Base-by-base conservation (phyloP, 2,329 filamentous ascomycete species). In the Aureobasidium sp. region DNA sequence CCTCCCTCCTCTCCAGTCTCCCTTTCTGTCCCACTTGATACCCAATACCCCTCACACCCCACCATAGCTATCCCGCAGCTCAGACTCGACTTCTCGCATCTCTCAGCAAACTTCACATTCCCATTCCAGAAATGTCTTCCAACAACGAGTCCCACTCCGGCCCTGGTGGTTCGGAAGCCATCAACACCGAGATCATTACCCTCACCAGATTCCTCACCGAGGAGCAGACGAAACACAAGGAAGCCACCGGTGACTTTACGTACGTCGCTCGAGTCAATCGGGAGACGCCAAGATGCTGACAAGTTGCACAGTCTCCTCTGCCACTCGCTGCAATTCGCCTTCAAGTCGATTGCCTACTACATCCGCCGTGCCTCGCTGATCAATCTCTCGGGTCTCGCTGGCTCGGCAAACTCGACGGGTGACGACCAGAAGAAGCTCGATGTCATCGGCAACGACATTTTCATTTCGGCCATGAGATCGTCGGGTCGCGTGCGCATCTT, bases 361-460 rank as follows among this genome's bases (percentile, higher is more conserved):
- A 99, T 99, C 77, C 92, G 93, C 71, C 88, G 94, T 75, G 91
- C 93, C 39, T 93, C 91, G 27, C 81, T 99, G 67, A 93, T 97
- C 79, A 71, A 81, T 77, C 85, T 99, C 65, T 95, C 91, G 58
- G 94, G 94, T 64, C 86, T 99, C 53, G 94, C 94, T 65, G 94
- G 94, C 63, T 94, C 93, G 64, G 90, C 91, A 67, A 99, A 99
- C 79, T 90, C 83, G 60, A 97, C 94, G 3, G 94, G 94, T 67
- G 94, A 99, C 76, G 94, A 97, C 75, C 94, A 99, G 77, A 99
- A 99, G 85, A 99, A 99, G 81, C 90, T 99, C 65, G 94, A 99
- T 74, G 93, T 99, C 64, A 97, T 99, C 73, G 93, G 92, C 75
- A 97, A 99, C 75, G 94, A 99, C 74, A 83, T 99, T 70, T 99